These are phyloP conservation scores for Wickerhamiella galacta DNA, from an alignment of 805 yeast genomes.

Conservation along the genomic window DNA sequence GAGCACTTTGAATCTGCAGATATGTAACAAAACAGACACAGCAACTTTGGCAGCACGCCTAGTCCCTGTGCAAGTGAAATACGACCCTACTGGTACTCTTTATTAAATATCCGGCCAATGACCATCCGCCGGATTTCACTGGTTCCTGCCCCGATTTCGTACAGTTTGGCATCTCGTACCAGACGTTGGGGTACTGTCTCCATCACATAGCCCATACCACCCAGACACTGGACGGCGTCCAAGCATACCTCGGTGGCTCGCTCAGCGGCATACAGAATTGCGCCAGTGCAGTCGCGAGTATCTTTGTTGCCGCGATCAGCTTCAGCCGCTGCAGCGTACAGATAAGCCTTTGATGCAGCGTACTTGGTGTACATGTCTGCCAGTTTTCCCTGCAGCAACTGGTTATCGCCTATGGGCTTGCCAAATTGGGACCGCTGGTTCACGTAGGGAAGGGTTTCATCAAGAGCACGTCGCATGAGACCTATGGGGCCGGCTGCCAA, in stretches of 20 bases:
- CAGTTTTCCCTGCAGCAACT: slow-evolving; percentile 20
- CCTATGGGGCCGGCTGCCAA: slow-evolving; percentile 21
- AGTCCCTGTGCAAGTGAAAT: too few species aligned
- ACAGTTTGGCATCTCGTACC: slow-evolving; percentile 20
- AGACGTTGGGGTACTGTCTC: slow-evolving; percentile 21
- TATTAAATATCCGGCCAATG: slow-evolving; percentile 18
- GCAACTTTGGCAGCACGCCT: too few species aligned
- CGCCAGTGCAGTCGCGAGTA: slow-evolving; percentile 21
- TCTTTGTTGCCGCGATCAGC: slow-evolving; percentile 17
- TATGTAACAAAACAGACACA: too few species aligned
- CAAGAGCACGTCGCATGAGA: slow-evolving; percentile 19
- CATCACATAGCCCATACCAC: slow-evolving; percentile 22
- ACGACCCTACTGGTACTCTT: not conserved
- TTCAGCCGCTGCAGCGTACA: slow-evolving; percentile 16
- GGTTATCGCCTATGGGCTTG: slow-evolving; percentile 19
- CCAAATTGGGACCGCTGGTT: slow-evolving; percentile 21
- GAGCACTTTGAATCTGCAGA: too few species aligned
- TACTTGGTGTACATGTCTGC: slow-evolving; percentile 22
- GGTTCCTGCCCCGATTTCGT: slow-evolving; percentile 22
- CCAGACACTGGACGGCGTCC: slow-evolving; percentile 21
- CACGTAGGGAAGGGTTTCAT: slow-evolving; percentile 20
- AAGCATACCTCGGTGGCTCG: slow-evolving; percentile 20
- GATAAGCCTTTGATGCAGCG: slow-evolving; percentile 19
- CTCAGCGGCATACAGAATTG: slow-evolving; percentile 22
- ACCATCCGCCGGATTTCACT: slow-evolving; percentile 21